Conservation (phyloP, 2,329 filamentous ascomycete genomes). For the Bipolaris victoriae region DNA sequence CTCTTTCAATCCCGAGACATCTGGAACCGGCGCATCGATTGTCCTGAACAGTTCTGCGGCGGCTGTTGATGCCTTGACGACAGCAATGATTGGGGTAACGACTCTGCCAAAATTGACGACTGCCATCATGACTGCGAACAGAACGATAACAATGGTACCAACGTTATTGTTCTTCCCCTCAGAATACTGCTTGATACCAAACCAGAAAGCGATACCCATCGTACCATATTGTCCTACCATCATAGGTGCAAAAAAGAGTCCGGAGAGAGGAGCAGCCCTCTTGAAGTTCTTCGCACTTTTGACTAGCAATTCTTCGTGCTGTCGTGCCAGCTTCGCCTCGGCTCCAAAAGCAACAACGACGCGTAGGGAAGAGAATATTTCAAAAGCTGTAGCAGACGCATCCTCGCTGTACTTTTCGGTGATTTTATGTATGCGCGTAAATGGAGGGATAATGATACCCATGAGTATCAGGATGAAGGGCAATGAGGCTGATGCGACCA, state of each 20-base stretch:
- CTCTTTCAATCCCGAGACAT: slow-evolving; percentile 41
- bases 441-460: slow-evolving; percentile 37
- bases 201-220: slow-evolving; percentile 50
- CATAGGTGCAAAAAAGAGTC: slow-evolving; percentile 42
- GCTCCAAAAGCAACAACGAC: slow-evolving; percentile 49
- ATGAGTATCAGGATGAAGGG: slow-evolving; percentile 47
- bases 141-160: slow-evolving; percentile 46
- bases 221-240: slow-evolving; percentile 47
- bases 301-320: slow-evolving; percentile 36
- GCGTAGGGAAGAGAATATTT: slow-evolving; percentile 49
- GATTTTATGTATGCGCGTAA: slow-evolving; percentile 42
- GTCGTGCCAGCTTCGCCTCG: slow-evolving; percentile 40
- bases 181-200: slow-evolving; percentile 45
- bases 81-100: slow-evolving; percentile 39
- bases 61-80: slow-evolving; percentile 45
- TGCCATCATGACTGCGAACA: slow-evolving; percentile 50
- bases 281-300: slow-evolving; percentile 38
- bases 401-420: slow-evolving; percentile 41
- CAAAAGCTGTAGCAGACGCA: slow-evolving; percentile 47
- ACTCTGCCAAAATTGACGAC: slow-evolving; percentile 44
- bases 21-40: slow-evolving; percentile 41
- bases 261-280: slow-evolving; percentile 41
- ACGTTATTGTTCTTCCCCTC: slow-evolving; percentile 39
- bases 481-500: slow-evolving; percentile 57
- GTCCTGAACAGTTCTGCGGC: slow-evolving; percentile 46